Evolutionary conservation across 345 rosid genomes (phyloP), one percentile per base, ranked within the genome.

Genomic region (Geranium brycei): DNA sequence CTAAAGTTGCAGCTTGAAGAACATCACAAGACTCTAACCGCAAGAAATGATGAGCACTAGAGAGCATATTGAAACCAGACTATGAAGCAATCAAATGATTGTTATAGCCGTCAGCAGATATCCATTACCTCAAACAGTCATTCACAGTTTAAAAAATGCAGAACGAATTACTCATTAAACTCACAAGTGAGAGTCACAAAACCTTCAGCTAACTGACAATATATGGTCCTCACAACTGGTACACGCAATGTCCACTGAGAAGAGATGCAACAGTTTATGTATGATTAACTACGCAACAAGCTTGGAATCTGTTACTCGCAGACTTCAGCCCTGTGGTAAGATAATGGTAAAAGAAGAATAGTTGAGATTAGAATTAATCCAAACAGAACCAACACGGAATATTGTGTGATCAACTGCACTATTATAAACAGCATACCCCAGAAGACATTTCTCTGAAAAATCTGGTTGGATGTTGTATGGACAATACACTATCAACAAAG

Each of bases 21-120:
- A 12, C 19, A 67, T 61, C 75, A 72, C 23, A 73, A 71, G 75
- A 61, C 68, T 75, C 55, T 62, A 70, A 74, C 19, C 1, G 69
- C 51, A 71, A 75, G 65, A 65, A 57, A 71, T 51, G 64, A 73
- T 7, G 59, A 64, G 66, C 38, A 23, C 28, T 23, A 23, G 28
- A 23, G 28, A 73, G 64, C 95, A 89, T 87, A 69, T 61, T 77
- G 73, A 67, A 62, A 62, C 69, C 31, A 63, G 10, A 51, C 63
- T 64, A 62, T 62, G 64, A 71, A 74, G 75, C 71, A 61, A 73
- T 61, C 61, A 68, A 73, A 72, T 66, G 75, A 75, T 60, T 67
- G 78, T 62, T 74, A 68, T 64, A 71, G 76, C 69, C 32, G 65
- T 62, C 65, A 69, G 76, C 80, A 77, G 40, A 62, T 65, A 66